Conservation (phyloP, 495 filamentous ascomycete genomes). For the Stereocaulon alpinum region DNA sequence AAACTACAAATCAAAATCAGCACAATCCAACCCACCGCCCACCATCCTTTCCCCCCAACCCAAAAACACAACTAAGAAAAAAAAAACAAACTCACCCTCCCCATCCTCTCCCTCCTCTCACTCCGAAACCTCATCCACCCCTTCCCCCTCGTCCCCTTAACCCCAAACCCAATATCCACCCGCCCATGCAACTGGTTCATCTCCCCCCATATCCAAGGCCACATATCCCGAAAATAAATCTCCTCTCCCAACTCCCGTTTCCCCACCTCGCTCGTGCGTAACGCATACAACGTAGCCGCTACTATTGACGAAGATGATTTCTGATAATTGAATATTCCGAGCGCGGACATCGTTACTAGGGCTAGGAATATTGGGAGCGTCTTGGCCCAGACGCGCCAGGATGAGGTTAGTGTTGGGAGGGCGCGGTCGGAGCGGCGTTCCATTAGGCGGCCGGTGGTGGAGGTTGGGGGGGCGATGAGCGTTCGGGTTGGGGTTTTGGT, state of each 20-base stretch:
- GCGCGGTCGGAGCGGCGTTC: conserved; percentile 72
- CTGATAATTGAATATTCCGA: conserved; percentile 98
- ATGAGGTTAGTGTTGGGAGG: conserved; percentile 41
- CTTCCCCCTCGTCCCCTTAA: conserved; percentile 65
- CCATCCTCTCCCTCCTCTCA: conserved; percentile 59
- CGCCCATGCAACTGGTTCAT: conserved; percentile 90
- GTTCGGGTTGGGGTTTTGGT: conserved; percentile 27
- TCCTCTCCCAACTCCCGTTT: conserved; percentile 75
- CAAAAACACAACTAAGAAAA: neutral
- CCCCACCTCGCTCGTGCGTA: conserved; percentile 67
- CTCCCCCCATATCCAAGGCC: conserved; percentile 87
- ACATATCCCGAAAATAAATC: conserved; percentile 78
- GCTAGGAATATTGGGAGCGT: conserved; percentile 49
- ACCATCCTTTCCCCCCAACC: neutral
- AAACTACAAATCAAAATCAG: conserved; percentile 35
- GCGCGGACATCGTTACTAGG: conserved; percentile 51
- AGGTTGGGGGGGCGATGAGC: conserved; percentile 38
- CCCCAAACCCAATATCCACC: conserved; percentile 79
- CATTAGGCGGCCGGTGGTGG: conserved; percentile 58
- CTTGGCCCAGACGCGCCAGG: conserved; percentile 36
- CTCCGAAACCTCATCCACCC: conserved; percentile 78
- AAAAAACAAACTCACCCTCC: conserved; percentile 48
- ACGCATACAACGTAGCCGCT: conserved; percentile 74
- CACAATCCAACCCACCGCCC: neutral
- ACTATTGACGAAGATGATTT: conserved; percentile 77